Conservation (phyloP, 2,329 filamentous ascomycete species). For the Trichoderma citrinoviride region DNA sequence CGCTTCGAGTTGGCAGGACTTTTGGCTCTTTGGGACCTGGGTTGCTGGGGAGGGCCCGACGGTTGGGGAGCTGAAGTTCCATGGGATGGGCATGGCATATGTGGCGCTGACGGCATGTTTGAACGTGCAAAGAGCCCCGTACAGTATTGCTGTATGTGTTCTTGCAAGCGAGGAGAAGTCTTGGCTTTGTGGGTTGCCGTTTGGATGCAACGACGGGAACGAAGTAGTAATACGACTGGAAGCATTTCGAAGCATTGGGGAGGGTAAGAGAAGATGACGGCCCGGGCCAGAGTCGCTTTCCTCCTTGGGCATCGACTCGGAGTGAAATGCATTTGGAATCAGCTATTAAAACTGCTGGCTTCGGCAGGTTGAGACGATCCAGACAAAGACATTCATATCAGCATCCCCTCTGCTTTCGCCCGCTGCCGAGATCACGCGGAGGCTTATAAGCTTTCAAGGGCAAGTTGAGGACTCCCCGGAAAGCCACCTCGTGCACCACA, state of each 20-base stretch:
- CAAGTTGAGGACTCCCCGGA: background rate
- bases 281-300: background rate
- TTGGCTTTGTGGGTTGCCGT: background rate
- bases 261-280: background rate
- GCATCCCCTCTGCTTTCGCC: background rate
- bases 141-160: background rate
- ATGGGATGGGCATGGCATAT: background rate
- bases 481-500: background rate
- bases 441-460: background rate
- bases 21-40: background rate
- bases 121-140: background rate
- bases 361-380: background rate
- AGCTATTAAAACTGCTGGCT: background rate
- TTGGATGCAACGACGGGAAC: background rate
- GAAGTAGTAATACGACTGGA: background rate
- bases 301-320: background rate
- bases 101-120: conserved; percentile 9
- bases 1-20: background rate
- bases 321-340: background rate
- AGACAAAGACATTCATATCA: background rate
- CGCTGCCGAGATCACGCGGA: conserved; percentile 15
- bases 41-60: background rate
- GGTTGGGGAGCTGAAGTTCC: background rate
- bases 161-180: background rate
- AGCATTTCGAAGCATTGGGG: background rate